phyloP scores from a whole-genome alignment of 2,329 filamentous ascomycete genomes.

The Fusarium poae region DNA sequence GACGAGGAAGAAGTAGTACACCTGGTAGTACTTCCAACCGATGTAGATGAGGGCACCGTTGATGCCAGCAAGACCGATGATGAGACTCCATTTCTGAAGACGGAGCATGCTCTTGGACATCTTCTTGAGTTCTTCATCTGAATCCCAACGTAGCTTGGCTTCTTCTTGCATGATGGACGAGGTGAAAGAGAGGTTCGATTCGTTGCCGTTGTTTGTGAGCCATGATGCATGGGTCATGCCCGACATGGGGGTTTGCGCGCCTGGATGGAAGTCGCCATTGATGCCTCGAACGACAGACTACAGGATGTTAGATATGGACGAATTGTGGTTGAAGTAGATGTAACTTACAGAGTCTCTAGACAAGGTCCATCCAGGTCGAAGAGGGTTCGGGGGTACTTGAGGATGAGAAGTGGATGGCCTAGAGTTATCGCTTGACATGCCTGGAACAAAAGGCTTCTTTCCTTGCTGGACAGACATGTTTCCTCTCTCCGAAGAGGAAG shows the following conservation, averaged over 20 bases:
- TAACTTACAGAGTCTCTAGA: conserved; percentile 51
- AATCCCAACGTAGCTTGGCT: conserved; percentile 57
- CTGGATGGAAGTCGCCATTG: conserved; percentile 51
- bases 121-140: conserved; percentile 56
- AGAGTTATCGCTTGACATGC: not conserved
- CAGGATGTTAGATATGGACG: not conserved
- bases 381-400: conserved; percentile 29
- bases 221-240: conserved; percentile 51
- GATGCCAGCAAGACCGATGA: conserved; percentile 52
- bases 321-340: rapidly evolving
- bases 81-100: conserved; percentile 57
- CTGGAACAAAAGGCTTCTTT: conserved; percentile 8
- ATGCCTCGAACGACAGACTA: conserved; percentile 54
- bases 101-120: conserved; percentile 55
- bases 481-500: conserved; percentile 35
- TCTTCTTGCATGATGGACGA: conserved; percentile 56
- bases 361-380: conserved; percentile 27
- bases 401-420: conserved; percentile 26
- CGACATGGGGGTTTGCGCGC: conserved; percentile 52
- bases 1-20: conserved; percentile 60
- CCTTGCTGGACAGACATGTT: conserved; percentile 15
- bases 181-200: conserved; percentile 54
- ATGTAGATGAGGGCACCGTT: conserved; percentile 56
- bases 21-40: conserved; percentile 55
- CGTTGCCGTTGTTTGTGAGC: conserved; percentile 50